These are phyloP conservation scores for Trichoderma asperellum DNA, from an alignment of 2,329 filamentous ascomycete species.

Conservation along the genomic window DNA sequence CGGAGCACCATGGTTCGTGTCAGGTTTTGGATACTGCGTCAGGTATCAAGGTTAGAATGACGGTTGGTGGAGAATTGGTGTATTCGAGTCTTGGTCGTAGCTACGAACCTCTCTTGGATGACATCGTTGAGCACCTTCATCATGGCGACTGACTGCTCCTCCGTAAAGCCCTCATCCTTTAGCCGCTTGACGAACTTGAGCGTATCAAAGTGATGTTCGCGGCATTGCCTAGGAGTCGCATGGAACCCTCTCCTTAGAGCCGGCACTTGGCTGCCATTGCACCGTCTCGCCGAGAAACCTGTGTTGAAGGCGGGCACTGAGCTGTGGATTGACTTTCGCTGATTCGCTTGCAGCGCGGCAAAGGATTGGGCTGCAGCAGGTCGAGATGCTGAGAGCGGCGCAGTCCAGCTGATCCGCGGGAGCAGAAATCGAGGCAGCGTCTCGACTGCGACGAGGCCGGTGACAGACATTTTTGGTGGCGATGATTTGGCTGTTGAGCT, in stretches of 20 bases:
- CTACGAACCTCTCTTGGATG: constrained; percentile 80
- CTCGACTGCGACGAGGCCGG: constrained; percentile 41
- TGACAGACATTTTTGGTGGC: constrained; percentile 36
- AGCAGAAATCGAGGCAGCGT: constrained; percentile 58
- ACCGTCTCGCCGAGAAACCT: constrained; percentile 28
- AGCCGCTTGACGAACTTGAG: constrained; percentile 94
- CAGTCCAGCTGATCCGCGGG: constrained; percentile 58
- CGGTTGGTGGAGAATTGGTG: background rate
- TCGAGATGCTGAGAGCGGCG: constrained; percentile 37
- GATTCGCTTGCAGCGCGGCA: constrained; percentile 28
- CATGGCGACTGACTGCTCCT: constrained; percentile 95
- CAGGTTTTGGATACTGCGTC: constrained; percentile 83
- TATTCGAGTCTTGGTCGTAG: background rate
- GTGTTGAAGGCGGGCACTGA: constrained; percentile 34
- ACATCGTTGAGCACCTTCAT: constrained; percentile 97
- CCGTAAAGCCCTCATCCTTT: constrained; percentile 89
- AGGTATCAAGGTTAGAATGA: too few relatives aligned
- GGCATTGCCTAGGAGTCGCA: constrained; percentile 58
- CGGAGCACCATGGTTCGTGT: constrained; percentile 97
- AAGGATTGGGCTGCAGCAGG: constrained; percentile 32
- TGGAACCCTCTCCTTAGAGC: constrained; percentile 63
- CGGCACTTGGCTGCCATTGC: constrained; percentile 15
- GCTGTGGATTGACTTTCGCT: constrained; percentile 30
- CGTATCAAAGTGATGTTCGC: constrained; percentile 97
- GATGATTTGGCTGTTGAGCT: constrained; percentile 1